Conservation (phyloP, 2,329 filamentous ascomycete genomes). For the Microdochium paspali region DNA sequence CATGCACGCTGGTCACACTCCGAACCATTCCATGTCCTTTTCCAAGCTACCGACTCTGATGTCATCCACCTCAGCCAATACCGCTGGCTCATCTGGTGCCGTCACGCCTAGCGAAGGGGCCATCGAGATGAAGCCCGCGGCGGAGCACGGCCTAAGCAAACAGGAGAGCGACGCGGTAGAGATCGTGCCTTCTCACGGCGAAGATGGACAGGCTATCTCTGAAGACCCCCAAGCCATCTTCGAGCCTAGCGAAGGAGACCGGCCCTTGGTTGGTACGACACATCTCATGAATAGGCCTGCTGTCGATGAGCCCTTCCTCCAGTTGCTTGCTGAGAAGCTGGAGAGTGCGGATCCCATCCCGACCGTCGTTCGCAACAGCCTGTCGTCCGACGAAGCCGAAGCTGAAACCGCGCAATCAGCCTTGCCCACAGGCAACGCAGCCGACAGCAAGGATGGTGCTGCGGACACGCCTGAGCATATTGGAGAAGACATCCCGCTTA, state of each 20-base stretch:
- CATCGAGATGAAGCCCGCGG: slow-evolving; percentile 11
- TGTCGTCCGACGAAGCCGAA: neutral
- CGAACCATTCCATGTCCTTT: slow-evolving; percentile 44
- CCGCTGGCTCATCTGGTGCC: slow-evolving; percentile 27
- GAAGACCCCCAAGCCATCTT: slow-evolving; percentile 14
- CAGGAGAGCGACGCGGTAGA: slow-evolving; percentile 4
- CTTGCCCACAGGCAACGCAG: neutral
- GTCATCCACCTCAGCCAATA: slow-evolving; percentile 28
- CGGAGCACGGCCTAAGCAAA: slow-evolving; percentile 10
- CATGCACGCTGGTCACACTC: slow-evolving; percentile 55
- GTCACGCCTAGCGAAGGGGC: slow-evolving; percentile 23
- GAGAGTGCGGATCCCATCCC: slow-evolving; percentile 39
- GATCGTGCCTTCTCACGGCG: neutral
- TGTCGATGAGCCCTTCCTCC: slow-evolving; percentile 45
- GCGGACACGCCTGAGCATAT: neutral
- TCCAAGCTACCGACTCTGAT: slow-evolving; percentile 37
- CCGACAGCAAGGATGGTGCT: neutral
- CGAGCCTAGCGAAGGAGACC: slow-evolving; percentile 32
- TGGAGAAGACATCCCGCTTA: neutral
- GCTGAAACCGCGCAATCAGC: neutral
- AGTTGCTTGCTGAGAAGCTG: slow-evolving; percentile 39
- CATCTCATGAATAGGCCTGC: slow-evolving; percentile 46
- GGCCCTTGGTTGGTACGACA: slow-evolving; percentile 38
- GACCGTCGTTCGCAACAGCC: slow-evolving; percentile 20
- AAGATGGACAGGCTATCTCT: slow-evolving; percentile 1